phyloP scores from a whole-genome alignment of 208 protist species.

The Jaenimonas drosophilae region DNA sequence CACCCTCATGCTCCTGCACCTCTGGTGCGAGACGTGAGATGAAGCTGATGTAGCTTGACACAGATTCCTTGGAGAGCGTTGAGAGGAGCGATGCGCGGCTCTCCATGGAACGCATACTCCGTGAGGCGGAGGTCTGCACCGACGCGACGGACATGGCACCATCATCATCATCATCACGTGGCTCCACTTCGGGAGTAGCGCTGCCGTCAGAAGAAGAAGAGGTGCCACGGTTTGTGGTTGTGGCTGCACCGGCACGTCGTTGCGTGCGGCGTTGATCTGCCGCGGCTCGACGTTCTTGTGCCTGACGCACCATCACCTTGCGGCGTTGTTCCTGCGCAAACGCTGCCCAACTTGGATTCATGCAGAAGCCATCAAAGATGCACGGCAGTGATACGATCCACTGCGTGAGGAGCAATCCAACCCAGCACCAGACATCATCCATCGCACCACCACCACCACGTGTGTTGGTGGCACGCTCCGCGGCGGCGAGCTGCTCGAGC shows the following conservation, averaged over 20 bases:
- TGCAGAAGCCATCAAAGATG: conserved; percentile 79
- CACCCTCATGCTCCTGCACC: conserved; percentile 4
- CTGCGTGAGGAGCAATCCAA: conserved; percentile 24
- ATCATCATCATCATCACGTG: not conserved
- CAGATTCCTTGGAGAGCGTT: conserved; percentile 56
- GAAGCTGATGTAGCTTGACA: conserved; percentile 68
- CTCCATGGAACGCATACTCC: conserved; percentile 32
- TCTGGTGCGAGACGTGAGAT: conserved; percentile 64
- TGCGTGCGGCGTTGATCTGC: conserved; percentile 4
- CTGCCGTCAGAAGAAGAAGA: not conserved
- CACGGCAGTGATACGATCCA: conserved; percentile 59
- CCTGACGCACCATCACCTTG: conserved; percentile 42
- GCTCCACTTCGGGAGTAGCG: not conserved
- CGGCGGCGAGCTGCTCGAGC: conserved; percentile 10
- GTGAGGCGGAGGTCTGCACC: not conserved
- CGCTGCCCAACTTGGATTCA: conserved; percentile 46
- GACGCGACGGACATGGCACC: conserved; percentile 1
- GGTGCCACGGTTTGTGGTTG: not conserved
- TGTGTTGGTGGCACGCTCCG: not conserved
- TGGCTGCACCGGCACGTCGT: not conserved
- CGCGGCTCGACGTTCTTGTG: conserved; percentile 18
- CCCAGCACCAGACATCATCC: conserved; percentile 8
- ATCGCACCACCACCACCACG: conserved; percentile 5
- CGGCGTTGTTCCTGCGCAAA: conserved; percentile 81
- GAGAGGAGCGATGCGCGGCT: conserved; percentile 79